These are phyloP conservation scores for Herpetospermum pedunculosum DNA, from an alignment of 306 rosid genomes.

Conservation along the genomic window DNA sequence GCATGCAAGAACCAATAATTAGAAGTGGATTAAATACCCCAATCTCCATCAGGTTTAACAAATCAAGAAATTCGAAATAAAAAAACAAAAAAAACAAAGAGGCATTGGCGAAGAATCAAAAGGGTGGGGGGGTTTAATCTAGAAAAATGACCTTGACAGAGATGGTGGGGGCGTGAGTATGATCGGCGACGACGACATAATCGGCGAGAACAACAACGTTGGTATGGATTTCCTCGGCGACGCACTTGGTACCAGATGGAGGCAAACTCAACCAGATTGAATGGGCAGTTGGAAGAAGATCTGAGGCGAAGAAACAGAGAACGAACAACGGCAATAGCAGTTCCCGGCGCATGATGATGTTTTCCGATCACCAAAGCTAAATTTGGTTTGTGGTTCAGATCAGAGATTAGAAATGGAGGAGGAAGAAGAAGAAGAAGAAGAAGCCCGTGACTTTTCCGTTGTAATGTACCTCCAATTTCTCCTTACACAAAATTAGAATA, in stretches of 20 bases:
- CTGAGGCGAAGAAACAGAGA: constrained; percentile 15
- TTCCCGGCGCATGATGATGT: constrained; percentile 5
- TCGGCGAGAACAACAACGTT: constrained; percentile 91
- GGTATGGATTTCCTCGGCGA: constrained; percentile 87
- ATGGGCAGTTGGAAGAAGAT: constrained; percentile 14
- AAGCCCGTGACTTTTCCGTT: neutral
- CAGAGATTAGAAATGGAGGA: neutral
- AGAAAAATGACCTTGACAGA: constrained; percentile 46
- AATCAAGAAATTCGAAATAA: neutral
- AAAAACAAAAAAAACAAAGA: neutral
- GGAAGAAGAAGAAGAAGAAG: neutral
- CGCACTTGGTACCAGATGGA: constrained; percentile 60
- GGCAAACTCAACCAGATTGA: constrained; percentile 61
- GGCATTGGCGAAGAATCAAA: neutral
- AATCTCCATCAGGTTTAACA: too few species aligned
- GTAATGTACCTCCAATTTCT: too few species aligned
- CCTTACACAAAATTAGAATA: too few species aligned
- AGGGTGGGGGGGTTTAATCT: neutral
- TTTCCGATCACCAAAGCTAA: neutral
- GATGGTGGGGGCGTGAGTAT: constrained; percentile 36
- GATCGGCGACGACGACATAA: constrained; percentile 48
- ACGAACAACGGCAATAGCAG: neutral
- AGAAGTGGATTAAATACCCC: neutral
- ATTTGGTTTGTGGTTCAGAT: neutral
- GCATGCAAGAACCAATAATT: neutral